Evolutionary conservation across 768 basidiomycete genomes (phyloP), one percentile per base, ranked within the genome.

Genomic region (Psilocybe azurescens): DNA sequence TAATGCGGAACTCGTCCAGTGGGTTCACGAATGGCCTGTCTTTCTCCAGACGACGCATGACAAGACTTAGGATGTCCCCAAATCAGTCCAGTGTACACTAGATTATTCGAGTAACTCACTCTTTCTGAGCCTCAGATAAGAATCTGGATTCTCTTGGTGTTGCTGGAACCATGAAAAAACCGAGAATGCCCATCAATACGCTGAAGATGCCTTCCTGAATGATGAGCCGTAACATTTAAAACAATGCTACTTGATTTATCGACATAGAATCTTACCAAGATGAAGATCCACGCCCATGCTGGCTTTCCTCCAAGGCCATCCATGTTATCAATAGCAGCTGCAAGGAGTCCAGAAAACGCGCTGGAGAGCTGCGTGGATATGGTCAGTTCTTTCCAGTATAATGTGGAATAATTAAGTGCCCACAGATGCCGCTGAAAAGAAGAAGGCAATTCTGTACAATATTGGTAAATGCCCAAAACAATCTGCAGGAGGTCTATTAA

Each of bases 301-400:
- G 81, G 77, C 56, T 75, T 80, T 9, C 85, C 83, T 2, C 74
- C 73, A 46, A 79, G 71, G 10, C 84, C 84, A 54, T 86, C 71
- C 78, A 91, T 83, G 9, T 85, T 73, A 13, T 78, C 69, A 53
- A 91, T 88, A 0, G 79, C 87, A 32, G 85, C 77, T 1, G 88
- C 89, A 2, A 91, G 77, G 9, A 91, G 73, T 39, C 89, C 89
- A 7, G 87, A 89, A 66, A 89, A 88, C 0, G 85, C 83, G 2
- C 86, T 84, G 0, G 87, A 81, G 10, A 86, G 75, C 75, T 77
- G 50, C 48, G 30, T 44, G 30, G 16, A 54, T 51, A 38, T 11
- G 33, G 6, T 39, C 24, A 61, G 47, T 1, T 10, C 3, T 16
- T 14, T 24, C 14, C 32, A 38, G 30, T 44, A 14, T 4, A 9